A percentile compares a stretch with the other conserved stretches of the same genome.
Evolutionary conservation across 2,329 filamentous ascomycete genomes (phyloP).

Genomic region (Botrytis fragariae): DNA sequence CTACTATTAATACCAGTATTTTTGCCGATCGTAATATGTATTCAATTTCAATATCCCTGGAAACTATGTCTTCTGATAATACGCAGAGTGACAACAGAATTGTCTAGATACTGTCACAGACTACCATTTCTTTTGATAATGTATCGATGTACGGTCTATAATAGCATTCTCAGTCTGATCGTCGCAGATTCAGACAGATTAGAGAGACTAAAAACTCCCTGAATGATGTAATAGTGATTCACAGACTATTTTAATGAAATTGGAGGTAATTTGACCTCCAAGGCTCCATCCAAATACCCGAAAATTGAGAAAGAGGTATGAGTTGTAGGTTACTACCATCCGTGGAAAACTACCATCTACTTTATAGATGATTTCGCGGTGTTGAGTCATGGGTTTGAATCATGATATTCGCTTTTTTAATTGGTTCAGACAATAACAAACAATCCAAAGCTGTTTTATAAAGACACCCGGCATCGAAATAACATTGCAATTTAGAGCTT

Average conservation of each 20-base stretch:
- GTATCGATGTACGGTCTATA: not conserved
- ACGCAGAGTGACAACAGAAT: not conserved
- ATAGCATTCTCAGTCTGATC: no score
- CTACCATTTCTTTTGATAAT: no score
- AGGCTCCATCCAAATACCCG: not conserved
- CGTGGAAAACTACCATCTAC: no score
- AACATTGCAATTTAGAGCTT: not conserved
- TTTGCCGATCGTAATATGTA: not conserved
- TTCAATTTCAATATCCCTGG: not conserved
- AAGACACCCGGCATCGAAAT: not conserved
- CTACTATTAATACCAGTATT: not conserved
- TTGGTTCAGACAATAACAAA: no score
- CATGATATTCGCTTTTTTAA: not conserved
- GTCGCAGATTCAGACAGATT: no score
- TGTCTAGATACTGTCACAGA: no score
- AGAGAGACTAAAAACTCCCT: not conserved
- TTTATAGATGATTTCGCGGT: not conserved
- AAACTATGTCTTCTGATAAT: not conserved
- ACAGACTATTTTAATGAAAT: not conserved
- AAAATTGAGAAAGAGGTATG: not conserved
- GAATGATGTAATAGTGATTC: not conserved
- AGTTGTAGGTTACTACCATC: not conserved
- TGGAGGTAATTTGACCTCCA: not conserved
- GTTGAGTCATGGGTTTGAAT: not conserved
- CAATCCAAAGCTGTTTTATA: not conserved